Evolutionary conservation across 768 basidiomycete genomes (phyloP), one percentile per base, ranked within the genome.

Genomic region (Xerocomus potaroensis): DNA sequence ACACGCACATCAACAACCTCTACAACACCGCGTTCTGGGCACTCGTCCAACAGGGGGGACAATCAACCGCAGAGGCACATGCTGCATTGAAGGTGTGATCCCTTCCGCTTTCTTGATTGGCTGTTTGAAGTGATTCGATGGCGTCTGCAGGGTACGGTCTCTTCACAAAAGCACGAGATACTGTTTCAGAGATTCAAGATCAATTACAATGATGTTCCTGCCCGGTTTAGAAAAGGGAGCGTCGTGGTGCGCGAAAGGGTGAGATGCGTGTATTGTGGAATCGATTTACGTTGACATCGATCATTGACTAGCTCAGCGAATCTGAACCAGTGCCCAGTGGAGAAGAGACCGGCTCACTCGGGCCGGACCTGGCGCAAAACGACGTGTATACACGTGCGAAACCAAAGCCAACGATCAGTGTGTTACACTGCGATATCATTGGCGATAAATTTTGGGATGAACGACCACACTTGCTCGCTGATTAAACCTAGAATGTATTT

Each of bases 11-110:
- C 62, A 99, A 99, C 62, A 99, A 99, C 63, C 70, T 99, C 19
- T 94, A 98, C 70, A 99, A 99, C 60, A 97, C 96, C 0, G 73
- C 72, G 0, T 99, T 98, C 61, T 98, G 95, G 96, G 88, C 92
- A 0, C 77, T 99, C 27, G 81, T 98, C 0, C 84, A 84, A 35
- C 76, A 88, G 56, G 87, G 84, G n/a, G 86, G 84, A 0, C 72
- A 87, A 63, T 82, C 81, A 2, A 82, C 84, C 2, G 74, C 81
- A 3, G 79, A 94, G 48, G 95, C 95, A 1, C 90, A 97, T 61
- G 78, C 80, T 23, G 79, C 80, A 1, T 74, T 99, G 6, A 77
- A 77, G 57, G 93, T 93, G 31, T 42, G n/a, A n/a, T n/a, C 35
- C 74, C 14, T 46, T 27, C 11, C 15, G 27, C 16, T 10, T 7